Evolutionary conservation across 106 monocot genomes (phyloP), one percentile per base, ranked within the genome.

Genomic region (Dendrobium chrysotoxum): DNA sequence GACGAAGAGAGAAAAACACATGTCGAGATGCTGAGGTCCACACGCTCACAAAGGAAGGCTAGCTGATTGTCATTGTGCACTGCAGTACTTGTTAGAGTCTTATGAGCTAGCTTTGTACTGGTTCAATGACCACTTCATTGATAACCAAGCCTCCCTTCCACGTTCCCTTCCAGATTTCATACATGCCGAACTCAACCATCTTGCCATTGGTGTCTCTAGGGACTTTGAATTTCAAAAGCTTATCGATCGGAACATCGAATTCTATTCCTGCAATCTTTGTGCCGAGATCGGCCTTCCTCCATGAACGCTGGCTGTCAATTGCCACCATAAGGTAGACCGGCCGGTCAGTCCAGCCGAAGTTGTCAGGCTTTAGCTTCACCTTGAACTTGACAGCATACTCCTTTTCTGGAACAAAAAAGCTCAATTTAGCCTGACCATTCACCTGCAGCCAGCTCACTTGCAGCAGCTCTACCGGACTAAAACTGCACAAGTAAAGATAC

Each of bases 111-210:
- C 35, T 35, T 35, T 35, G 13, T 13, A 50, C 50, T 3, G 83
- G 77, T 11, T 68, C 9, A 23, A 40, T 50, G 2, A 65, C 44
- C 2, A 80, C 64, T 47, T 80, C 58, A 66, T 79, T 40, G 21
- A 79, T 79, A 41, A 78, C 23, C 77, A 82, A 41, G 6, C 82
- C 82, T 53, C 82, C 82, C 78, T 82, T 82, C 82, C 82, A 82
- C 50, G 21, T 70, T 5, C 77, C 39, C 30, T 7, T 82, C 70
- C 65, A 50, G 23, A 82, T 47, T 38, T 82, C 82, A 40, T 40
- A 71, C 70, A 82, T 78, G 26, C 82, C 78, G 26, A 82, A 77
- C 23, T 76, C n/a, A 28, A 77, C 28, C 82, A 15, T 11, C 5
- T 39, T 53, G 40, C 38, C 70, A 2, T 28, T 0, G 13, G 15